phyloP scores from a whole-genome alignment of 2,329 filamentous ascomycete genomes.

The Penicillium sp. region DNA sequence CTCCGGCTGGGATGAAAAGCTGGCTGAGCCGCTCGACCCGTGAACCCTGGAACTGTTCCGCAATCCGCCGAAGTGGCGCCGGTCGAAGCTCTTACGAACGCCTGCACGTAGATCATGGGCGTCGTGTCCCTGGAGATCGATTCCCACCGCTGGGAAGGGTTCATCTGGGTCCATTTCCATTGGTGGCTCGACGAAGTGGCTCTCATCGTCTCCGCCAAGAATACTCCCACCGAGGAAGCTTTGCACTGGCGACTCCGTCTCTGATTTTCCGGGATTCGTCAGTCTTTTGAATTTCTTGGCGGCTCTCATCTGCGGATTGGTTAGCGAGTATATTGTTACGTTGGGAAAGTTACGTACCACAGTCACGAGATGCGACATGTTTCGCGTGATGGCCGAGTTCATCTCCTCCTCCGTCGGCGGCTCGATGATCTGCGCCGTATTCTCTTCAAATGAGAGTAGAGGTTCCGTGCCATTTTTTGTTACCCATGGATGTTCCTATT shows the following conservation, averaged over 20 bases:
- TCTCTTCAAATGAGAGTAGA: slow-evolving; percentile 76
- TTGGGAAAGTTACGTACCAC: slow-evolving; percentile 54
- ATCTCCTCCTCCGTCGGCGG: slow-evolving; percentile 86
- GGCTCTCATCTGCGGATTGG: slow-evolving; percentile 67
- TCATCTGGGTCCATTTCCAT: slow-evolving; percentile 47
- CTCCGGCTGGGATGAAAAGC: slow-evolving; percentile 15
- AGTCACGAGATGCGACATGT: slow-evolving; percentile 79
- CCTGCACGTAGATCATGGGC: slow-evolving; percentile 44
- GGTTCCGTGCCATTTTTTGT: slow-evolving; percentile 74
- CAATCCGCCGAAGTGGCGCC: slow-evolving; percentile 48
- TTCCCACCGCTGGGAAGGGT: slow-evolving; percentile 25
- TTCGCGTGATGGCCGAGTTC: slow-evolving; percentile 82
- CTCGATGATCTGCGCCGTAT: slow-evolving; percentile 75
- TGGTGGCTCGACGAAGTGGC: slow-evolving; percentile 57
- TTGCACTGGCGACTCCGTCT: slow-evolving; percentile 50
- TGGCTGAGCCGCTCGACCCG: slow-evolving; percentile 17
- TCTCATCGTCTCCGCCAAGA: slow-evolving; percentile 52
- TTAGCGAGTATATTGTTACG: not conserved
- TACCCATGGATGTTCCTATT: slow-evolving; percentile 86
- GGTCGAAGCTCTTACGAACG: slow-evolving; percentile 49
- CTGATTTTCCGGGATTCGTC: slow-evolving; percentile 53
- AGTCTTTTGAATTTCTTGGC: slow-evolving; percentile 83
- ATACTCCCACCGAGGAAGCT: slow-evolving; percentile 42
- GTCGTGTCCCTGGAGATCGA: slow-evolving; percentile 16
- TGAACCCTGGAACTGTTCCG: slow-evolving; percentile 9